Conservation (phyloP, 2,329 filamentous ascomycete species). For the Penicillium sp. region DNA sequence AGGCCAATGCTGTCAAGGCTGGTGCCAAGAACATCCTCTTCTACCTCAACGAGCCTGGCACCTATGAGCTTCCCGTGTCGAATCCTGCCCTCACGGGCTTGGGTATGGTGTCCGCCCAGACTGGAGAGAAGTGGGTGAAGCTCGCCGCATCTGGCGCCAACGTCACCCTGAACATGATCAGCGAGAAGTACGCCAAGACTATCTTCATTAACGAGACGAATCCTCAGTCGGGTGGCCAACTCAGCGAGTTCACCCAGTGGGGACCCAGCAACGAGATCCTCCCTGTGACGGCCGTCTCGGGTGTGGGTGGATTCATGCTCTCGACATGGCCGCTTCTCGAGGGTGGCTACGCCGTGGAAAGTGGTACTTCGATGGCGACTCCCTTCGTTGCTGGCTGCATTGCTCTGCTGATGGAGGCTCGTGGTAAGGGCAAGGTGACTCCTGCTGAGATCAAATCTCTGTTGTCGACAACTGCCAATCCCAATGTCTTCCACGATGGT, state of each 20-base stretch:
- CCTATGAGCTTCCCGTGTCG: neutral
- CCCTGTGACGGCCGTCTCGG: slow-evolving; percentile 8
- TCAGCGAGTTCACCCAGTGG: slow-evolving; percentile 24
- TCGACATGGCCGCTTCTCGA: slow-evolving; percentile 36
- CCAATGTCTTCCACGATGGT: slow-evolving; percentile 33
- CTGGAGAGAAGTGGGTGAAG: slow-evolving; percentile 17
- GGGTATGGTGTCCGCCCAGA: slow-evolving; percentile 19
- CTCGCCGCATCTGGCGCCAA: slow-evolving; percentile 12
- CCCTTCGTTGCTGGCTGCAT: slow-evolving; percentile 57
- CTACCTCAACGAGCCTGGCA: slow-evolving; percentile 54
- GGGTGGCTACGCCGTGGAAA: slow-evolving; percentile 54
- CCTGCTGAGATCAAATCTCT: slow-evolving; percentile 29
- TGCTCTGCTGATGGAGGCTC: slow-evolving; percentile 33
- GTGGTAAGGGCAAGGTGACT: slow-evolving; percentile 23
- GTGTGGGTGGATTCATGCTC: slow-evolving; percentile 47
- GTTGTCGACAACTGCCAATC: slow-evolving; percentile 26
- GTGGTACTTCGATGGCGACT: slow-evolving; percentile 63
- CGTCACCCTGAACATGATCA: slow-evolving; percentile 20
- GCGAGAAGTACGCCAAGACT: slow-evolving; percentile 6
- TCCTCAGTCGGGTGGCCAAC: slow-evolving; percentile 18
- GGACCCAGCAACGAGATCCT: slow-evolving; percentile 21
- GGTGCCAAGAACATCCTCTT: slow-evolving; percentile 64
- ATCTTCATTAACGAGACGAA: slow-evolving; percentile 20
- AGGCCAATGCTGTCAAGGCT: slow-evolving; percentile 53
- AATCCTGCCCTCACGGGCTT: slow-evolving; percentile 7